A percentile compares a stretch with the other conserved stretches of the same genome.
Conservation (phyloP, 768 basidiomycete species). For the Mrakia blollopis region DNA sequence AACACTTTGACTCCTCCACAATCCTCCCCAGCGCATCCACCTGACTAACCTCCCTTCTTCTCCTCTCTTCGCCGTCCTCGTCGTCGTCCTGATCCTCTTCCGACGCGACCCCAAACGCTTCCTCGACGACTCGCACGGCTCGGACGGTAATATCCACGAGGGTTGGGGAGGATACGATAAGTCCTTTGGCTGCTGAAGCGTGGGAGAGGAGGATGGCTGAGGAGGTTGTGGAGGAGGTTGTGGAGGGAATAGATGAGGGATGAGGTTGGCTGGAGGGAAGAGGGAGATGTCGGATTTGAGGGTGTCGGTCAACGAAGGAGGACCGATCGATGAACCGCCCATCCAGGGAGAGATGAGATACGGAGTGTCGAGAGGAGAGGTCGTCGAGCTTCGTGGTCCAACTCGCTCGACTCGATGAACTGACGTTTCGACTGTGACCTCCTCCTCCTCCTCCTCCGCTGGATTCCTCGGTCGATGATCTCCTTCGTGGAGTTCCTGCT, state of each 20-base stretch:
- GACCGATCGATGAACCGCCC: neutral
- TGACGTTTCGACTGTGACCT: neutral
- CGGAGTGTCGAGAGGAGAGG: neutral
- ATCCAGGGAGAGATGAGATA: neutral
- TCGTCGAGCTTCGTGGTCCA: neutral
- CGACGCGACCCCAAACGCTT: neutral
- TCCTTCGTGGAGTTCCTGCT: neutral
- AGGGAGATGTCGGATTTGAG: neutral
- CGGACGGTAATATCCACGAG: neutral
- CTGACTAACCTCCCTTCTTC: slow-evolving; percentile 38
- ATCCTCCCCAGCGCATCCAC: slow-evolving; percentile 54
- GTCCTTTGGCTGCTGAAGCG: neutral
- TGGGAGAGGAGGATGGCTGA: slow-evolving; percentile 20
- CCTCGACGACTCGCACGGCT: neutral
- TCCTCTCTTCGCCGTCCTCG: slow-evolving; percentile 51
- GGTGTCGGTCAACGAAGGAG: neutral
- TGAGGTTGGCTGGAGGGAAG: neutral
- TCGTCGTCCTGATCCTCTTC: neutral
- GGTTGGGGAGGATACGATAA: neutral
- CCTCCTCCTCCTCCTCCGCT: neutral
- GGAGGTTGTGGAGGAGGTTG: neutral
- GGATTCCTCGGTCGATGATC: neutral
- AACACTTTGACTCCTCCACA: slow-evolving; percentile 54
- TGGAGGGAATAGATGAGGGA: neutral
- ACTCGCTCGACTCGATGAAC: neutral